These are phyloP conservation scores for Geotrichum aggregatum DNA, from an alignment of 1,139 yeast genomes.

Conservation along the genomic window DNA sequence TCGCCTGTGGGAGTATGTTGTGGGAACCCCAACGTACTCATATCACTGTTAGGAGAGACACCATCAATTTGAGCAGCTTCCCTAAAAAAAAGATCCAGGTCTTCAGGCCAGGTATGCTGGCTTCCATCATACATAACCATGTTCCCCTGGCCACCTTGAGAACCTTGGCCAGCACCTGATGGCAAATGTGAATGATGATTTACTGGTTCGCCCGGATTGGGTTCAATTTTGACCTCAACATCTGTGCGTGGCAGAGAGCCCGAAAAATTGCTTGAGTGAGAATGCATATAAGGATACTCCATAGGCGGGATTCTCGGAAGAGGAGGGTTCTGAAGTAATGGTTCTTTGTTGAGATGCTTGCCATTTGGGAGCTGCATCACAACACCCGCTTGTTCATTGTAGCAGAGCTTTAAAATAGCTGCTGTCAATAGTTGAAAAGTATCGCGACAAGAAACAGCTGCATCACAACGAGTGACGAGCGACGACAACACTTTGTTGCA, in stretches of 20 bases:
- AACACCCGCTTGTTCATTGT: constrained; percentile 35
- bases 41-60: constrained; percentile 25
- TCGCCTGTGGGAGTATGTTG: background rate
- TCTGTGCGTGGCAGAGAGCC: constrained; percentile 1
- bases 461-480: constrained; percentile 67
- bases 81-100: constrained; percentile 30
- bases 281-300: background rate
- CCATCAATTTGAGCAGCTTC: constrained; percentile 32
- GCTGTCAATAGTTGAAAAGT: constrained; percentile 68
- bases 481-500: constrained; percentile 61
- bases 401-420: constrained; percentile 63
- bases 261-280: background rate
- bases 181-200: background rate
- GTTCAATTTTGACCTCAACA: background rate
- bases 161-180: background rate
- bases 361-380: constrained; percentile 15
- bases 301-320: background rate
- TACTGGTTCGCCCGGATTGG: background rate
- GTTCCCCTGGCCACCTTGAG: background rate
- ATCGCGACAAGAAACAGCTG: constrained; percentile 68
- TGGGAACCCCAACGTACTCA: background rate
- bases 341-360: constrained; percentile 1
- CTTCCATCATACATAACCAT: background rate
- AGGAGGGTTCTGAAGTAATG: background rate
- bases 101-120: constrained; percentile 26